Evolutionary conservation across 2,329 filamentous ascomycete species (phyloP).

Genomic region (Trichoderma breve): DNA sequence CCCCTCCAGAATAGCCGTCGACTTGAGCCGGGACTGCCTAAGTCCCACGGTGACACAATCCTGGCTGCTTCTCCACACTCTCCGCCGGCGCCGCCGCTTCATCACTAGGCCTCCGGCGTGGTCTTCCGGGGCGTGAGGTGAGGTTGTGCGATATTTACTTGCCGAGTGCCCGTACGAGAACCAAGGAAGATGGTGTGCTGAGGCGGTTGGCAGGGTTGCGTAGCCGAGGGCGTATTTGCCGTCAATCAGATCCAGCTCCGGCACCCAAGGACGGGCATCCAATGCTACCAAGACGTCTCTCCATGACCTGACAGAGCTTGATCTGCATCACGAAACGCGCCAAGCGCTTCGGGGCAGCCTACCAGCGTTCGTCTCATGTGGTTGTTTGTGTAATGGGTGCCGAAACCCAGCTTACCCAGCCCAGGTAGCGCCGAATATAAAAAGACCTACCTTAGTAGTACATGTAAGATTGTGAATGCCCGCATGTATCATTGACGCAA

Average conservation of each 20-base stretch:
- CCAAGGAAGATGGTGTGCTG: not conserved
- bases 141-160: conserved; percentile 1
- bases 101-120: not conserved
- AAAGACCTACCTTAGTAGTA: not conserved
- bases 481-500: not conserved
- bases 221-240: conserved; percentile 7
- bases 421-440: not conserved
- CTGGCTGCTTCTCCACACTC: conserved; percentile 15
- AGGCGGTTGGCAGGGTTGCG: not conserved
- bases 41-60: conserved; percentile 13
- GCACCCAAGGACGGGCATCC: not conserved
- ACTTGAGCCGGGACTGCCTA: conserved; percentile 13
- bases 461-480: not conserved
- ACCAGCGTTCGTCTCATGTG: not conserved
- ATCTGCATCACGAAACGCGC: conserved; percentile 7
- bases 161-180: not conserved
- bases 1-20: conserved; percentile 15
- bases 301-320: not conserved
- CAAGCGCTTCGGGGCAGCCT: conserved; percentile 3
- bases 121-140: conserved; percentile 3
- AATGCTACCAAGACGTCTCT: not conserved
- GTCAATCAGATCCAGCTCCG: conserved; percentile 6
- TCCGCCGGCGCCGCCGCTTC: conserved; percentile 16
- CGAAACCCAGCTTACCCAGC: not conserved
- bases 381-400: not conserved